Base-by-base conservation (phyloP, 2,329 filamentous ascomycete species). In the Tolypocladium nubicola region DNA sequence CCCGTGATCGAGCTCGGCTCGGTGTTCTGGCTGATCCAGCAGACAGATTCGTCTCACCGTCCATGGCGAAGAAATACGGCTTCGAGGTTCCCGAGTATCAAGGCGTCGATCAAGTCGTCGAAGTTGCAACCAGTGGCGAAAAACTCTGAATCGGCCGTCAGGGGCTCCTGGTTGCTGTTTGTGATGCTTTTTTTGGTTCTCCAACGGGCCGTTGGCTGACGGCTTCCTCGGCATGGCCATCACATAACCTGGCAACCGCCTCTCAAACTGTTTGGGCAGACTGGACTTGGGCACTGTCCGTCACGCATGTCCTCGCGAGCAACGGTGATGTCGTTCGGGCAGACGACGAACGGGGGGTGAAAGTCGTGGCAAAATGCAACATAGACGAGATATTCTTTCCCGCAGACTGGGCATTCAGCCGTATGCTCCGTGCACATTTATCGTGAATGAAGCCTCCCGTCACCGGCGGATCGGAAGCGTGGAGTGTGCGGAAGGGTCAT, bases 91-190 rank as follows among this genome's bases (percentile, higher is more conserved):
- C 93, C 6, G 75, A 82, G 61, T 99, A 97, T 72, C 78, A 87
- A 64, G 94, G 92, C 0, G 75, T 94, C 63, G 92, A 97, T 71
- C 94, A 97, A 73, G 79, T 97, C 63, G 87, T 92, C 56, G 94
- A 99, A 72, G 79, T 95, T 47, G 74, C 73, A 16, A 66, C 70
- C 13, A 71, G 71, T 52, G 77, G 71, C 40, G 73, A 79, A 61
- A 85, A 80, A 67, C 74, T 86, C 60, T 87, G 66, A 77, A 57
- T 23, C 6, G 23, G 8, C 21, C 7, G 33, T 37, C 14, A 3
- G 8, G 33, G 10, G 4, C 35, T 9, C 2, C 47, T n/a, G 6
- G 16, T 33, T 33, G 47, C 16, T 50, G 47, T 16, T 35, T 11
- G 16, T 13, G 47, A 16, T 50, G 47, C 10, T 4, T 35, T 30